Conservation (phyloP, 148 eudicot species). For the Hydrangea macrophylla region DNA sequence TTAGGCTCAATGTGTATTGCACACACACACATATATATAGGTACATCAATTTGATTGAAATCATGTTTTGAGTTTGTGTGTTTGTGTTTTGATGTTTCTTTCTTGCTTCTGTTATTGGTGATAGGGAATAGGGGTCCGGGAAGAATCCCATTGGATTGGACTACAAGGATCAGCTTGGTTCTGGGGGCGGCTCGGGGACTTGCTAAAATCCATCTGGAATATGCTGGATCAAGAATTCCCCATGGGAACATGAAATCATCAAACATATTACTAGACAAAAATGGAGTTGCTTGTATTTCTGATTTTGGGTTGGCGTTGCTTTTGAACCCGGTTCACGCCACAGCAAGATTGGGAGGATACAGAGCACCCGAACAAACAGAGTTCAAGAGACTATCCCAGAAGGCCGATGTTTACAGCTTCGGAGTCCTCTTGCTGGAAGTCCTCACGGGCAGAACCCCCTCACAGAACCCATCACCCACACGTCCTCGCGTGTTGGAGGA, state of each 20-base stretch:
- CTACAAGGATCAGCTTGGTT: constrained; percentile 76
- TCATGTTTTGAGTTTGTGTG: too few relatives aligned
- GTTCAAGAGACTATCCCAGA: constrained; percentile 65
- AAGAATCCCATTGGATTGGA: constrained; percentile 93
- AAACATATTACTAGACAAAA: constrained; percentile 79
- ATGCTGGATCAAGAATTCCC: constrained; percentile 60
- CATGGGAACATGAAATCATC: constrained; percentile 89
- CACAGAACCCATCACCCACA: constrained; percentile 44
- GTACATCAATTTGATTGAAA: too few relatives aligned
- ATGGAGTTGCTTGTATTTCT: constrained; percentile 71
- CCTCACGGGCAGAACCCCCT: constrained; percentile 74
- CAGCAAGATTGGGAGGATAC: constrained; percentile 80
- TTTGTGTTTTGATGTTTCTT: background rate
- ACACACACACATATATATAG: too few relatives aligned
- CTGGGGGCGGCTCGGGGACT: constrained; percentile 94
- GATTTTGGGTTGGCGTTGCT: constrained; percentile 87
- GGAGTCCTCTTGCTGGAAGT: constrained; percentile 77
- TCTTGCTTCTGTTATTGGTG: constrained; percentile 15
- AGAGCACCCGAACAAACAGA: constrained; percentile 71
- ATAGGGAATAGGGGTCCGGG: constrained; percentile 90
- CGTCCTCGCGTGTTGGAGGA: constrained; percentile 29
- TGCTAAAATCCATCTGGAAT: constrained; percentile 66
- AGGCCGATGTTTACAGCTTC: constrained; percentile 86
- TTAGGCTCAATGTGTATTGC: too few relatives aligned
- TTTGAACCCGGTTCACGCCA: constrained; percentile 74